phyloP scores from a whole-genome alignment of 2,329 filamentous ascomycete species.

The Arthrobotrys megalospora region DNA sequence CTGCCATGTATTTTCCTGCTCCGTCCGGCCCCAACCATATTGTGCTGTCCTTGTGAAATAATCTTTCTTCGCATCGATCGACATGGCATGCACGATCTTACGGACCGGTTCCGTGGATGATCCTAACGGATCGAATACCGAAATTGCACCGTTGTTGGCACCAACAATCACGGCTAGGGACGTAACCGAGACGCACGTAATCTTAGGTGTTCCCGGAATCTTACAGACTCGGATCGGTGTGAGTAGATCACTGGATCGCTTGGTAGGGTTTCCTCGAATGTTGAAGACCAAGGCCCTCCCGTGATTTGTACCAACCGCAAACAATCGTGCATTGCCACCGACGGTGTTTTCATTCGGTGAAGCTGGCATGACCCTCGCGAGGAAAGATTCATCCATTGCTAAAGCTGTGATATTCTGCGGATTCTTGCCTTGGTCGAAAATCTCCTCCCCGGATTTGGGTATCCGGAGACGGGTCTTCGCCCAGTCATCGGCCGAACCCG shows the following conservation, averaged over 20 bases:
- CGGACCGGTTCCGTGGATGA: constrained; percentile 48
- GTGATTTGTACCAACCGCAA: constrained; percentile 56
- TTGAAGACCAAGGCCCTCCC: constrained; percentile 53
- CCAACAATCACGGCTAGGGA: constrained; percentile 48
- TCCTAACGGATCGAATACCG: constrained; percentile 57
- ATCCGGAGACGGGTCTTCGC: constrained; percentile 55
- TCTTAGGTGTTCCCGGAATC: constrained; percentile 52
- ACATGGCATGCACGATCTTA: constrained; percentile 58
- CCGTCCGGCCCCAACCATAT: constrained; percentile 52
- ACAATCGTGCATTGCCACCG: constrained; percentile 48
- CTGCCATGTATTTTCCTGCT: constrained; percentile 59
- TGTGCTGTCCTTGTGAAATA: constrained; percentile 46
- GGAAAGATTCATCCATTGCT: constrained; percentile 40
- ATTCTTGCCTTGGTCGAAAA: constrained; percentile 58
- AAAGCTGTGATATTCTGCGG: constrained; percentile 55
- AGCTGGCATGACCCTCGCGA: constrained; percentile 32
- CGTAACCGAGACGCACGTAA: constrained; percentile 53
- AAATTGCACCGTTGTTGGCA: constrained; percentile 54
- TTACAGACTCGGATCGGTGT: constrained; percentile 55
- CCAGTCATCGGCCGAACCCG: constrained; percentile 54
- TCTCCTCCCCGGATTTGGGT: constrained; percentile 59
- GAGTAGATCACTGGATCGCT: constrained; percentile 52
- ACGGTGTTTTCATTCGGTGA: constrained; percentile 57
- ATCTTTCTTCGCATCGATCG: constrained; percentile 60
- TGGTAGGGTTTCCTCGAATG: constrained; percentile 48